phyloP scores from a whole-genome alignment of 2,329 filamentous ascomycete genomes.

The Pseudogymnoascus verrucosus region DNA sequence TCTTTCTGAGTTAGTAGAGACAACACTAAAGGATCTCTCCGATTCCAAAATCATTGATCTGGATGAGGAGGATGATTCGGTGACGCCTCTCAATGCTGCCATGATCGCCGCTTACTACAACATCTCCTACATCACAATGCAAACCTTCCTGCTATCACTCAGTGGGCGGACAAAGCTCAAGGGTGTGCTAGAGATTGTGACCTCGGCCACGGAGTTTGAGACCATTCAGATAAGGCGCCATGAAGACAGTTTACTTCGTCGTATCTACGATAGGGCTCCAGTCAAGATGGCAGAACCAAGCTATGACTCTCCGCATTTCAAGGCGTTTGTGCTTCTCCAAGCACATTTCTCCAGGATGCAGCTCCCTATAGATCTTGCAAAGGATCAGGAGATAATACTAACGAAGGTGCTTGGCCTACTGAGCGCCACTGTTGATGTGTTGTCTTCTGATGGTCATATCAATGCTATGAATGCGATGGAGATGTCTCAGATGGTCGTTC shows the following conservation, averaged over 20 bases:
- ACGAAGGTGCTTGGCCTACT: slow-evolving; percentile 79
- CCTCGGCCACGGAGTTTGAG: slow-evolving; percentile 94
- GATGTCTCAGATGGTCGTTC: slow-evolving; percentile 97
- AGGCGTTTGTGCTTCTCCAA: slow-evolving; percentile 93
- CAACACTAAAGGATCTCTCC: slow-evolving; percentile 78
- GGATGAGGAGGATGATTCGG: slow-evolving; percentile 85
- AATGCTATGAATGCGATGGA: slow-evolving; percentile 99
- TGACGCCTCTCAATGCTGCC: slow-evolving; percentile 85
- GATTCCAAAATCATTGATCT: slow-evolving; percentile 95
- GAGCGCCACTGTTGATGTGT: slow-evolving; percentile 86
- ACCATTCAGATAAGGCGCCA: slow-evolving; percentile 88
- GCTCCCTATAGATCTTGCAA: slow-evolving; percentile 86
- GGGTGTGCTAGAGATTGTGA: slow-evolving; percentile 92
- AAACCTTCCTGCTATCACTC: slow-evolving; percentile 90
- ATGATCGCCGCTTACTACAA: slow-evolving; percentile 99
- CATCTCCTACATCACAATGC: slow-evolving; percentile 98
- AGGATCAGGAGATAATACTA: slow-evolving; percentile 86
- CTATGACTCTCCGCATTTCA: slow-evolving; percentile 95
- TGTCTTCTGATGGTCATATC: slow-evolving; percentile 90
- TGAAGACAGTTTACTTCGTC: slow-evolving; percentile 77
- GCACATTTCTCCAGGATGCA: slow-evolving; percentile 98
- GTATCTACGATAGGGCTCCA: slow-evolving; percentile 88
- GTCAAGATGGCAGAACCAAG: slow-evolving; percentile 87
- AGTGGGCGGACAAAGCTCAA: slow-evolving; percentile 88
- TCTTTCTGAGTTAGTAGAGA: slow-evolving; percentile 89